These are phyloP conservation scores for Peziza echinospora DNA, from an alignment of 495 filamentous ascomycete genomes.

Conservation along the genomic window DNA sequence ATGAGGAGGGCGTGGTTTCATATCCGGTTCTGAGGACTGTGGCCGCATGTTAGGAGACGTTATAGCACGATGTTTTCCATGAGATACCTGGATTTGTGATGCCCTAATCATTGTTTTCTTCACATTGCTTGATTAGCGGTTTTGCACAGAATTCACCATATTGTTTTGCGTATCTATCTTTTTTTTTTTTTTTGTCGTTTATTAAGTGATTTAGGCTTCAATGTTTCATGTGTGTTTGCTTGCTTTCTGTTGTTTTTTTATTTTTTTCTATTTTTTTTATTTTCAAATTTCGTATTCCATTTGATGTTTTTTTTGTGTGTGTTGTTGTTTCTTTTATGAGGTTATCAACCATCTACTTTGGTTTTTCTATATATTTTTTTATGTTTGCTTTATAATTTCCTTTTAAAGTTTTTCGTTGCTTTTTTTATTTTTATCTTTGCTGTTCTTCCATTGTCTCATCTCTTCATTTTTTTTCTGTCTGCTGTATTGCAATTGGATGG, in stretches of 20 bases:
- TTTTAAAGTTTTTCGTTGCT: constrained; percentile 4
- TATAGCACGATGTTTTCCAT: not conserved
- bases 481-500: too few relatives aligned
- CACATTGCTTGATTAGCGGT: too few relatives aligned
- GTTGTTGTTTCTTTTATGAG: constrained; percentile 23
- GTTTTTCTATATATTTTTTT: constrained; percentile 9
- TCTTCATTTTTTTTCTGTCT: not conserved
- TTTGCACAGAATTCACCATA: too few relatives aligned
- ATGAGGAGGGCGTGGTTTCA: constrained; percentile 24
- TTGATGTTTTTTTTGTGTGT: constrained; percentile 14
- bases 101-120: constrained; percentile 4
- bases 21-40: constrained; percentile 23
- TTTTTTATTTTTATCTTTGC: constrained; percentile 13
- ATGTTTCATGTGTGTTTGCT: too few relatives aligned
- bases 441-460: constrained; percentile 14
- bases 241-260: too few relatives aligned
- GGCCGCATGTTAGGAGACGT: constrained; percentile 14
- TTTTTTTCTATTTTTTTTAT: too few relatives aligned
- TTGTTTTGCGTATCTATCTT: too few relatives aligned
- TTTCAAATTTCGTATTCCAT: too few relatives aligned
- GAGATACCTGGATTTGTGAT: not conserved
- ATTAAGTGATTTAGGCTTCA: too few relatives aligned
- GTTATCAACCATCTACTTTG: constrained; percentile 21
- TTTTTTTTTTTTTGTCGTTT: too few relatives aligned
- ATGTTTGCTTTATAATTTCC: constrained; percentile 4